Evolutionary conservation across 768 basidiomycete species (phyloP), one percentile per base, ranked within the genome.

Genomic region (Pulveroboletus sp.): DNA sequence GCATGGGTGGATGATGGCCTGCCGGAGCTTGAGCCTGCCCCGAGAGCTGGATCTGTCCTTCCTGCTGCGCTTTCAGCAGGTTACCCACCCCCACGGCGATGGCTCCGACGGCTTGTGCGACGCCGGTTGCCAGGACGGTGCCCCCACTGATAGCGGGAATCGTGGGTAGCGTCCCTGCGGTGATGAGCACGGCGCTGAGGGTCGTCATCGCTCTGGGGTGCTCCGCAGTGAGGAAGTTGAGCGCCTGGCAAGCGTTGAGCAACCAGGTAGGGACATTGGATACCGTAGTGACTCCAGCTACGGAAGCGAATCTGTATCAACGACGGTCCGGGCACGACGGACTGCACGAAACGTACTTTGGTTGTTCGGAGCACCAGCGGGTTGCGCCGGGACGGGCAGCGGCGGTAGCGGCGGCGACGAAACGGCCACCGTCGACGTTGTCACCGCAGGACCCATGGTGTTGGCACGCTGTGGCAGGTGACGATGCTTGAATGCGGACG

Each of bases 121-220:
- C 82, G 12, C 82, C 76, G 14, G 85, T 79, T 10, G 88, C 87
- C 30, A 90, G 73, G 43, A 86, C 71, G 0, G 84, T 83, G 10
- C 87, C 87, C 19, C 86, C 86, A 42, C 73, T 74, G 60, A 89
- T 78, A 2, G 76, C 85, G 19, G 87, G 87, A 27, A 89, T 77
- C 0, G 85, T 70, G 1, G 87, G 87, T 36, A 90, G 73, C 27
- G 83, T 82, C 30, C 87, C 88, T 27, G 83, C 84, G 3, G 86
- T 87, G 62, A 90, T 86, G 51, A 90, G 77, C 45, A 90, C 80
- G 7, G 87, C 87, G 54, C 85, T 85, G 45, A 89, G 64, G 29
- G 86, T 77, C 53, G 78, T 82, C 84, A 88, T 82, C 6, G 73
- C 79, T 62, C 83, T 83, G 10, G 88, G 88, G 57, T 90, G 86